A percentile compares a stretch with the other conserved stretches of the same genome.
Evolutionary conservation across 805 yeast genomes (phyloP).

Genomic region (Ogataea sp.): DNA sequence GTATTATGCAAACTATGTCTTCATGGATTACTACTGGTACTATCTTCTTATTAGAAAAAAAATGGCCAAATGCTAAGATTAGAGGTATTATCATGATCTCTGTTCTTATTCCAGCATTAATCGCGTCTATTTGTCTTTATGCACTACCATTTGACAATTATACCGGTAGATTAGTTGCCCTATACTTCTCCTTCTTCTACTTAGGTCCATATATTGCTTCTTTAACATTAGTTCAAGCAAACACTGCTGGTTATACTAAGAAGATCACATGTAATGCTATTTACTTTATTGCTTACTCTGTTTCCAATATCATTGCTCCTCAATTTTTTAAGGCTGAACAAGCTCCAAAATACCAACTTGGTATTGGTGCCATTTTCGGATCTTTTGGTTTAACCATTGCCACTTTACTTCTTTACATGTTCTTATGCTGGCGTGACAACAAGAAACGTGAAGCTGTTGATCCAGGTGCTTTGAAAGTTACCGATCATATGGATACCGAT

Average conservation of each 20-base stretch:
- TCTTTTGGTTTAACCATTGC: slow-evolving; percentile 22
- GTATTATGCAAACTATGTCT: slow-evolving; percentile 21
- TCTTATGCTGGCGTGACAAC: slow-evolving; percentile 14
- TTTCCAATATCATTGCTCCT: slow-evolving; percentile 67
- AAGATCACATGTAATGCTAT: slow-evolving; percentile 52
- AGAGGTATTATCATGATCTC: slow-evolving; percentile 18
- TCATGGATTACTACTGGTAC: slow-evolving; percentile 26
- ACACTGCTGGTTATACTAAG: slow-evolving; percentile 60
- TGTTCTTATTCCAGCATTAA: slow-evolving; percentile 18
- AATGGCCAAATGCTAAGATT: slow-evolving; percentile 25
- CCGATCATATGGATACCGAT: slow-evolving; percentile 29
- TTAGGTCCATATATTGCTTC: slow-evolving; percentile 21
- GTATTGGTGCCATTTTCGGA: slow-evolving; percentile 37
- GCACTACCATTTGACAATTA: slow-evolving; percentile 18
- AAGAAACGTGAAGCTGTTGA: slow-evolving; percentile 12
- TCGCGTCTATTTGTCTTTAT: slow-evolving; percentile 23
- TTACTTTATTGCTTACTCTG: slow-evolving; percentile 55
- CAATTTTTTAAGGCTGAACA: slow-evolving; percentile 52
- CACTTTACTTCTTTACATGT: slow-evolving; percentile 21
- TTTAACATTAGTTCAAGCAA: slow-evolving; percentile 31
- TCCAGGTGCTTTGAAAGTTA: slow-evolving; percentile 16
- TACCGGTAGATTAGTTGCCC: slow-evolving; percentile 14
- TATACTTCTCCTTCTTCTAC: slow-evolving; percentile 19
- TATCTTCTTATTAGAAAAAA: slow-evolving; percentile 44
- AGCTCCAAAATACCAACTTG: slow-evolving; percentile 53